Conservation (phyloP, 179 eudicot genomes). For the Silene vulgaris region DNA sequence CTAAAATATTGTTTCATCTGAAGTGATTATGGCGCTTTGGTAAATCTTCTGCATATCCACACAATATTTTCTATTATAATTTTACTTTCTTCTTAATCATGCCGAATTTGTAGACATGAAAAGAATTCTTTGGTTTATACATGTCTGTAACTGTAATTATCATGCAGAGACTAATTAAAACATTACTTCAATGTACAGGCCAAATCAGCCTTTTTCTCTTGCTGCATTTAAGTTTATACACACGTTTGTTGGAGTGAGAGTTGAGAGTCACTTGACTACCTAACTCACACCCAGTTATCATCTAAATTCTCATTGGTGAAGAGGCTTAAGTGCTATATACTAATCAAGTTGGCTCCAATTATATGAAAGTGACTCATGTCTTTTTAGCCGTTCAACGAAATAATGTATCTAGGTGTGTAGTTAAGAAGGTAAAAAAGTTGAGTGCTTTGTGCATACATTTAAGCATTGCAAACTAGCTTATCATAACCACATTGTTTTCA, state of each 20-base stretch:
- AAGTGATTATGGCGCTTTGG: no score
- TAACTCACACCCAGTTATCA: neutral
- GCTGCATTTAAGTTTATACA: neutral
- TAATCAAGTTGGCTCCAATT: neutral
- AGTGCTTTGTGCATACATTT: neutral
- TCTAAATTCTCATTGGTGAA: neutral
- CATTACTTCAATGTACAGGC: no score
- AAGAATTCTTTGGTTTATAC: no score
- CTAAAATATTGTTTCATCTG: no score
- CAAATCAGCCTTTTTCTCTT: neutral
- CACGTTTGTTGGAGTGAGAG: neutral
- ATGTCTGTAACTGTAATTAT: no score
- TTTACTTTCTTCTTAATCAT: no score
- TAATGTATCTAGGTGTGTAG: neutral
- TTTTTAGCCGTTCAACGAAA: neutral
- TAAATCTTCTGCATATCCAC: no score
- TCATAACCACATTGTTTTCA: neutral
- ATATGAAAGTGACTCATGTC: neutral
- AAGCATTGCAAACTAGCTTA: neutral
- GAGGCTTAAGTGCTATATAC: conserved; percentile 9
- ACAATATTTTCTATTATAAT: no score
- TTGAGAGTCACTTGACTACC: neutral
- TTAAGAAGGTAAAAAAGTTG: neutral
- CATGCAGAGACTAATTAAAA: no score
- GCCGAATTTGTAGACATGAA: no score